Evolutionary conservation across 768 basidiomycete species (phyloP).

Genomic region (Lyophyllum semitale): DNA sequence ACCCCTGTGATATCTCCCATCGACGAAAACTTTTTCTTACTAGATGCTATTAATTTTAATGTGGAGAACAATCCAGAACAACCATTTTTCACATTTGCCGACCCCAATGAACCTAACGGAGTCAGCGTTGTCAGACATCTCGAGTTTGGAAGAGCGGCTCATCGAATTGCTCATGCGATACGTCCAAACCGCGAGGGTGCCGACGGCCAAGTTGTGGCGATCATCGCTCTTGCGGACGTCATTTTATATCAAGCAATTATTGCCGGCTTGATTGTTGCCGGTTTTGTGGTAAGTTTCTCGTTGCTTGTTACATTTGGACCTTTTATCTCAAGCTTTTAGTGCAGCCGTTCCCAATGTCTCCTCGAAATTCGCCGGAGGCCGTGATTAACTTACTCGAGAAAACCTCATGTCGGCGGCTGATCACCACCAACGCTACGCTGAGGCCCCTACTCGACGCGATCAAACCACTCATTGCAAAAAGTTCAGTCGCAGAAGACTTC

Average conservation of each 20-base stretch:
- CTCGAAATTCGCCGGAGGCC: slow-evolving; percentile 31
- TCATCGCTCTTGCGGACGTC: slow-evolving; percentile 34
- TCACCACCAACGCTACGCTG: slow-evolving; percentile 28
- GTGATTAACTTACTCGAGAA: slow-evolving; percentile 31
- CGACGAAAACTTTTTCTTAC: slow-evolving; percentile 2
- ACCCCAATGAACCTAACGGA: not conserved
- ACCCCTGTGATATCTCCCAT: slow-evolving; percentile 2
- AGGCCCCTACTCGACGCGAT: slow-evolving; percentile 22
- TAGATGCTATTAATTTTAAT: slow-evolving; percentile 14
- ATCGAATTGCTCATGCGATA: slow-evolving; percentile 41
- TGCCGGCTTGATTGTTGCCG: slow-evolving; percentile 38
- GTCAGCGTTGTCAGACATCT: slow-evolving; percentile 34
- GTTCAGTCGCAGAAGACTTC: not conserved
- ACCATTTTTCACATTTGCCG: slow-evolving; percentile 9
- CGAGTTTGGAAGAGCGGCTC: slow-evolving; percentile 47
- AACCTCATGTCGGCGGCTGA: slow-evolving; percentile 30
- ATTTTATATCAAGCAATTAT: slow-evolving; percentile 44
- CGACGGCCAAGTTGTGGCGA: slow-evolving; percentile 35
- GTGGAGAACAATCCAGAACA: slow-evolving; percentile 9
- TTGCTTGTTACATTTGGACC: not conserved
- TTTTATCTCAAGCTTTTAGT: not conserved
- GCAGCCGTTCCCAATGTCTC: slow-evolving; percentile 39
- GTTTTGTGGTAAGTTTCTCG: slow-evolving; percentile 29
- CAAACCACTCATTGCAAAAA: slow-evolving; percentile 3
- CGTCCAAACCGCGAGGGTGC: slow-evolving; percentile 31